Percentiles rank a stretch among this genome's conserved stretches.
These are phyloP conservation scores for Magnolia kwangsiensis DNA, from an alignment of 164 flowering plant genomes.

Conservation along the genomic window DNA sequence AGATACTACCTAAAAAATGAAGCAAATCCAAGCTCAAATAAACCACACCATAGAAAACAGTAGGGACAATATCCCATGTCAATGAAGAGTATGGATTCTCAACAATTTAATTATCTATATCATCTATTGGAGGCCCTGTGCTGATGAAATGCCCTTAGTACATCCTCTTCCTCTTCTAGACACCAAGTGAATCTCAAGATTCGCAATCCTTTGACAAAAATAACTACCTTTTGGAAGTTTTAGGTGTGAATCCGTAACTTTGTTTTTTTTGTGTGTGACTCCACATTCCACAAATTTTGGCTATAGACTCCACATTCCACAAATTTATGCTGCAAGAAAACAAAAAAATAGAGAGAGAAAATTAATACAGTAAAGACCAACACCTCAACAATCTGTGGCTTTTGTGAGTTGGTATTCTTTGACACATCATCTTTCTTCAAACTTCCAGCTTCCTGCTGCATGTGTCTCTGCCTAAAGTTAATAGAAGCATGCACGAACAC, in stretches of 20 bases:
- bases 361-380: not conserved
- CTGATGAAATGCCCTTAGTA: too few species aligned
- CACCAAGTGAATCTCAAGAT: too few species aligned
- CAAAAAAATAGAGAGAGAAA: not conserved
- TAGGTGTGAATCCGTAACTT: too few species aligned
- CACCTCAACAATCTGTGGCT: slow-evolving; percentile 50
- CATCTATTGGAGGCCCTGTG: too few species aligned
- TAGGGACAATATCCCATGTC: too few species aligned
- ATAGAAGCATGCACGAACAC: not conserved
- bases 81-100: too few species aligned
- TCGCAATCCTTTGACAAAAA: not conserved
- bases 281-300: too few species aligned
- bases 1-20: too few species aligned
- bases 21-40: too few species aligned
- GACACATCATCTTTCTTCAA: slow-evolving; percentile 22
- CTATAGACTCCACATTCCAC: not conserved
- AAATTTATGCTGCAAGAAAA: not conserved
- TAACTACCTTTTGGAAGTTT: not conserved
- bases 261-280: not conserved
- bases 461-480: slow-evolving; percentile 9
- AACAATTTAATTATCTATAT: too few species aligned
- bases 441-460: slow-evolving; percentile 39
- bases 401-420: slow-evolving; percentile 24
- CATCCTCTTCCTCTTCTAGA: too few species aligned
- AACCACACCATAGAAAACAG: too few species aligned